phyloP scores from a whole-genome alignment of 2,329 filamentous ascomycete genomes.

The Byssochlamys sp. region DNA sequence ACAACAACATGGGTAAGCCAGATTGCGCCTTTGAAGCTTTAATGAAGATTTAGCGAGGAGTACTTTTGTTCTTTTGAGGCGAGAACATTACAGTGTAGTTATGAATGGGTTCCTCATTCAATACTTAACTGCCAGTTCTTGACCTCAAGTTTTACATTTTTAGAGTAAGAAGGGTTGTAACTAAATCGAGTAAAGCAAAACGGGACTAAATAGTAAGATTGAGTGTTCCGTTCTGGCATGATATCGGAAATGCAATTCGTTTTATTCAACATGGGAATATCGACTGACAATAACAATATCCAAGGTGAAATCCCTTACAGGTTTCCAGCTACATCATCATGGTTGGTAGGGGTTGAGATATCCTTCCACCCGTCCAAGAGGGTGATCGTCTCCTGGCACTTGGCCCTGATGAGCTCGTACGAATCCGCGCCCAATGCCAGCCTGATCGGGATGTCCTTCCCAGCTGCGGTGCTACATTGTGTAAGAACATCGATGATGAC shows the following conservation, averaged over 20 bases:
- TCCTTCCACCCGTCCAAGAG: slow-evolving; percentile 44
- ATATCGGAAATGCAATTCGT: no score
- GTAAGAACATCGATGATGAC: slow-evolving; percentile 50
- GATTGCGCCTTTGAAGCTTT: background rate
- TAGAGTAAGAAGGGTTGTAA: no score
- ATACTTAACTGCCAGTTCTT: no score
- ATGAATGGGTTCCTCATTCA: no score
- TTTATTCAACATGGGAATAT: no score
- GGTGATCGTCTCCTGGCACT: slow-evolving; percentile 35
- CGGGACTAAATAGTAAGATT: no score
- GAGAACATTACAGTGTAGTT: background rate
- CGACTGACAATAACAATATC: background rate
- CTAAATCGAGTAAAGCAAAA: no score
- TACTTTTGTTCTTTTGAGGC: background rate
- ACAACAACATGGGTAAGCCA: background rate
- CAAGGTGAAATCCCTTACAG: background rate
- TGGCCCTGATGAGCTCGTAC: slow-evolving; percentile 32
- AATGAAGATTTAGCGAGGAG: background rate
- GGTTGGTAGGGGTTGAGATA: slow-evolving; percentile 28
- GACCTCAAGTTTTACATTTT: no score
- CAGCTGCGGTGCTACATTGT: slow-evolving; percentile 38
- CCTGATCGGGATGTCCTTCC: slow-evolving; percentile 44
- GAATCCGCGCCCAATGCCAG: slow-evolving; percentile 48
- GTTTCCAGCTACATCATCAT: slow-evolving; percentile 1
- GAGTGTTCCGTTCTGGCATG: no score